Percentiles rank a stretch among this genome's conserved stretches.
These are phyloP conservation scores for Diplodia mutila DNA, from an alignment of 2,329 filamentous ascomycete species.

Conservation along the genomic window DNA sequence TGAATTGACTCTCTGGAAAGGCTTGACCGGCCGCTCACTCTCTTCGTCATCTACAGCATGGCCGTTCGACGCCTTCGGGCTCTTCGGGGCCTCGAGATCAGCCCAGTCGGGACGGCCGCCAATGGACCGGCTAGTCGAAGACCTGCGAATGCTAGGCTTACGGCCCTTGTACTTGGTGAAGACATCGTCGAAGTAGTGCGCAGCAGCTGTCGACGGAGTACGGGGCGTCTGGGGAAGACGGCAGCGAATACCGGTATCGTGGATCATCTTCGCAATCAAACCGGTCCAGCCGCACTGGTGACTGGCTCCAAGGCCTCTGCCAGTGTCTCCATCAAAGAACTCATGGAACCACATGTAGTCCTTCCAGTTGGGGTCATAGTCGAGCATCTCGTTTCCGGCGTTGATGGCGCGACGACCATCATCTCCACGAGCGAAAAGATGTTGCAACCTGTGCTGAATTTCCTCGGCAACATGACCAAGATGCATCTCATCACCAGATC, in stretches of 20 bases:
- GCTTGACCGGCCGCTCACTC: slow-evolving; percentile 9
- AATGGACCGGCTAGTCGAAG: slow-evolving; percentile 82
- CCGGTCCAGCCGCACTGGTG: slow-evolving; percentile 98
- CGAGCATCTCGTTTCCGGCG: slow-evolving; percentile 78
- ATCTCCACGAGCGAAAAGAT: slow-evolving; percentile 83
- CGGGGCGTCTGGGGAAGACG: slow-evolving; percentile 91
- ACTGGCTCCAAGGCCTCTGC: slow-evolving; percentile 84
- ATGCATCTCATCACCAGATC: slow-evolving; percentile 94
- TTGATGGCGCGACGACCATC: slow-evolving; percentile 89
- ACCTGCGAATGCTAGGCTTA: slow-evolving; percentile 64
- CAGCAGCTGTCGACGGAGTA: slow-evolving; percentile 79
- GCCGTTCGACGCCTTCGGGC: slow-evolving; percentile 28
- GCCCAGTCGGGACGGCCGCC: slow-evolving; percentile 78
- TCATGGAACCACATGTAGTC: slow-evolving; percentile 96
- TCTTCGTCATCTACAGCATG: slow-evolving; percentile 33
- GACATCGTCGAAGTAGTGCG: slow-evolving; percentile 94
- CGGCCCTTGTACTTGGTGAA: slow-evolving; percentile 58
- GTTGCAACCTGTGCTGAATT: slow-evolving; percentile 90
- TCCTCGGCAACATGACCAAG: slow-evolving; percentile 93
- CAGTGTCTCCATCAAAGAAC: slow-evolving; percentile 92
- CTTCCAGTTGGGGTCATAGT: slow-evolving; percentile 92
- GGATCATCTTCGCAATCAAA: slow-evolving; percentile 93
- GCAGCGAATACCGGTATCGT: slow-evolving; percentile 91
- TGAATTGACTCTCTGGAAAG: slow-evolving; percentile 45
- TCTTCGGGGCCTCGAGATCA: slow-evolving; percentile 37